Percentiles rank a stretch among this genome's conserved stretches.
These are phyloP conservation scores for Penicillium hesseltinei DNA, from an alignment of 2,329 filamentous ascomycete genomes.

Conservation along the genomic window DNA sequence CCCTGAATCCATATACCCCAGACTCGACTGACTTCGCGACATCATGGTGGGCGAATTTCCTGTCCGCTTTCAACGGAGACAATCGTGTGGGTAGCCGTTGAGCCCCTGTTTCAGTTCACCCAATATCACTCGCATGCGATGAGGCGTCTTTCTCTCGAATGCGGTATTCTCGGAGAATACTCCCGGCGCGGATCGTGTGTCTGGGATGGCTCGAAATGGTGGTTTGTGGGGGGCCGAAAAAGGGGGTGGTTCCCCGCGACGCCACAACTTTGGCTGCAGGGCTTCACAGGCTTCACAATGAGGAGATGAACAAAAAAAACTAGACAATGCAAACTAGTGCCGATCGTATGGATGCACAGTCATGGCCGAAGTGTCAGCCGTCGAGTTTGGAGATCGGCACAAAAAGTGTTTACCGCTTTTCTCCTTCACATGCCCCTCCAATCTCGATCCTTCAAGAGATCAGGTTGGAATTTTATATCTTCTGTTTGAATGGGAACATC, in stretches of 20 bases:
- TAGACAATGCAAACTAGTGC: background rate
- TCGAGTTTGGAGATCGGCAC: constrained; percentile 20
- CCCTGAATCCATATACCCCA: constrained; percentile 34
- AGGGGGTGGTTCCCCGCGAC: constrained; percentile 12
- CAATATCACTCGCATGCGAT: constrained; percentile 4
- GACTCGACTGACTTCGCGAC: constrained; percentile 41
- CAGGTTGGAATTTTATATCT: background rate
- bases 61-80: constrained; percentile 6
- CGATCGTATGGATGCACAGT: background rate
- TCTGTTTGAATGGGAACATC: background rate
- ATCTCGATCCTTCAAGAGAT: background rate
- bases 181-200: constrained; percentile 1
- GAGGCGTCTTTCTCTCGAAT: background rate
- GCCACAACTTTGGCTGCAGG: background rate
- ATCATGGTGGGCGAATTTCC: constrained; percentile 28
- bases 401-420: constrained; percentile 15
- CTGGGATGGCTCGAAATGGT: background rate
- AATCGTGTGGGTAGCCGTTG: constrained; percentile 1
- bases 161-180: constrained; percentile 1
- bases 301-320: background rate
- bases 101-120: constrained; percentile 1
- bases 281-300: background rate
- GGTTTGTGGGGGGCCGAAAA: constrained; percentile 3
- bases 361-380: constrained; percentile 14
- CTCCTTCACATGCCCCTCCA: background rate